These are phyloP conservation scores for Cercophora newfieldiana DNA, from an alignment of 495 filamentous ascomycete genomes.

Conservation along the genomic window DNA sequence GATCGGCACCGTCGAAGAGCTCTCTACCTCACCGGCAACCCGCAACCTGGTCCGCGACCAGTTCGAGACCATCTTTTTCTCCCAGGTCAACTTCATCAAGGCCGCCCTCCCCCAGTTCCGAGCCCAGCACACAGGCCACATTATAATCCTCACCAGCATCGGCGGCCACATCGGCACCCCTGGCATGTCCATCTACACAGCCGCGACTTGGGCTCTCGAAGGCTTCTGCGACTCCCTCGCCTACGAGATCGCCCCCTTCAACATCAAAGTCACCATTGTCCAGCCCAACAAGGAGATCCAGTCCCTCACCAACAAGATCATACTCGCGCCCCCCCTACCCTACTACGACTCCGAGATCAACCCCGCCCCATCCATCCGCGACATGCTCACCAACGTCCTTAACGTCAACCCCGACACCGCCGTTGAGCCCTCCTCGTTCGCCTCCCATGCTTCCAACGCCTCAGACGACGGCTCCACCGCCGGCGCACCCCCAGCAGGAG, in stretches of 20 bases:
- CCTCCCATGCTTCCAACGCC: not conserved
- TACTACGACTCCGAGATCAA: slow-evolving; percentile 73
- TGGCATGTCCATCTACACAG: slow-evolving; percentile 85
- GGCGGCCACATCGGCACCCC: slow-evolving; percentile 93
- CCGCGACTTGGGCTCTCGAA: slow-evolving; percentile 91
- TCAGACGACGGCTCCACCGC: slow-evolving; percentile 2
- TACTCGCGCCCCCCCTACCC: slow-evolving; percentile 71
- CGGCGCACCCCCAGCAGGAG: slow-evolving; percentile 13
- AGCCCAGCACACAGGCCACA: slow-evolving; percentile 76
- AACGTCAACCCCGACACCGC: slow-evolving; percentile 54
- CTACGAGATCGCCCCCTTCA: slow-evolving; percentile 97
- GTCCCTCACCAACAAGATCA: slow-evolving; percentile 81
- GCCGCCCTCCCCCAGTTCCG: slow-evolving; percentile 79
- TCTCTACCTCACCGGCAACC: slow-evolving; percentile 69
- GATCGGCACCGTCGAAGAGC: slow-evolving; percentile 89
- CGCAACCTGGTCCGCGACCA: slow-evolving; percentile 81
- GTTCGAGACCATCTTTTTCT: slow-evolving; percentile 93
- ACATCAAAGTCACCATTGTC: slow-evolving; percentile 92
- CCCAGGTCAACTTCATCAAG: slow-evolving; percentile 93
- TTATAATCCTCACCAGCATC: slow-evolving; percentile 86
- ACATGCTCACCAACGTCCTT: slow-evolving; percentile 75
- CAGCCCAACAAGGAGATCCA: slow-evolving; percentile 83
- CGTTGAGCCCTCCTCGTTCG: slow-evolving; percentile 32
- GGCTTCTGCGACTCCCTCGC: slow-evolving; percentile 97
- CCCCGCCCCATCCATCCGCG: slow-evolving; percentile 75